Conservation (phyloP, 805 yeast genomes). For the Zygosaccharomyces bailii region DNA sequence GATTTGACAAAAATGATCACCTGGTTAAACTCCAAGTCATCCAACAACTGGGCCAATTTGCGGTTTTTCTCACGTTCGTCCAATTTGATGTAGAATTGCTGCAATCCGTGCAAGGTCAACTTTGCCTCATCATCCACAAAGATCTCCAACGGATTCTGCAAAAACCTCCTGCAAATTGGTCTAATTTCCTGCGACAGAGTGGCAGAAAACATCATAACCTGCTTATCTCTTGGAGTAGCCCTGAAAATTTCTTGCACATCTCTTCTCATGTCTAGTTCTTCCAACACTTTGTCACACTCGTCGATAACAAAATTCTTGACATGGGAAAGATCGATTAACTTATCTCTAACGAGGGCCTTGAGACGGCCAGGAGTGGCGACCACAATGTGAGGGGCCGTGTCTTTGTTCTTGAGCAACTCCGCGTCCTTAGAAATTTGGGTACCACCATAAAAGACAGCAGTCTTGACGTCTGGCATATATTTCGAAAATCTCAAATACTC, state of each 20-base stretch:
- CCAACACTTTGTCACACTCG: slow-evolving; percentile 98
- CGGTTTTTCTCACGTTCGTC: slow-evolving; percentile 90
- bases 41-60: slow-evolving; percentile 86
- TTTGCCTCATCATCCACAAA: slow-evolving; percentile 97
- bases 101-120: slow-evolving; percentile 95
- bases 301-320: slow-evolving; percentile 94
- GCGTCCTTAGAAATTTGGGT: slow-evolving; percentile 79
- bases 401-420: slow-evolving; percentile 85
- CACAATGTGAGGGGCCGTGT: slow-evolving; percentile 91
- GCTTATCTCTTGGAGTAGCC: slow-evolving; percentile 96
- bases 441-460: slow-evolving; percentile 98
- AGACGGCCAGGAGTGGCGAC: slow-evolving; percentile 99
- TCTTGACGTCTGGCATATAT: slow-evolving; percentile 96
- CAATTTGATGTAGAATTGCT: slow-evolving; percentile 90
- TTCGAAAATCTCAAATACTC: slow-evolving; percentile 97
- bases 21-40: slow-evolving; percentile 94
- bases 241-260: slow-evolving; percentile 98
- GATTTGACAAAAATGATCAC: slow-evolving; percentile 94
- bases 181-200: slow-evolving; percentile 91
- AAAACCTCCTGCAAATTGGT: slow-evolving; percentile 95
- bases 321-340: slow-evolving; percentile 77
- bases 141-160: slow-evolving; percentile 96
- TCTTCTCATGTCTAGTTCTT: slow-evolving; percentile 89
- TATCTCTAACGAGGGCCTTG: slow-evolving; percentile 89
- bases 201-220: slow-evolving; percentile 99